Evolutionary conservation across 495 filamentous ascomycete species (phyloP), one percentile per base, ranked within the genome.

Genomic region (Lasiosphaeriaceae sp.): DNA sequence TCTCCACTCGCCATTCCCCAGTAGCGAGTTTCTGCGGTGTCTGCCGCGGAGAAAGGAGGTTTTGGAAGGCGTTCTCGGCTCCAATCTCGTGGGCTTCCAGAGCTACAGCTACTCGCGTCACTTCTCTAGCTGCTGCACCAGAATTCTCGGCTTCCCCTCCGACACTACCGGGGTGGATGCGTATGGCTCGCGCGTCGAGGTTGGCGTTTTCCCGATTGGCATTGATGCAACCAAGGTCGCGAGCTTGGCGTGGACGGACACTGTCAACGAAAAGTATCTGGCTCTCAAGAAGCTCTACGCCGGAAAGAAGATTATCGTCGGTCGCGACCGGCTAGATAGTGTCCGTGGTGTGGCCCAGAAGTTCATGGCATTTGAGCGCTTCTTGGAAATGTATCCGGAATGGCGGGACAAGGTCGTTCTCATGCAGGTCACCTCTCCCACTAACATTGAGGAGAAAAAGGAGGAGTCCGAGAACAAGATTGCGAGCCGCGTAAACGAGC

Each of bases 41-140:
- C 79, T 96, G 41, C 87, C 89, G 11, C 84, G 89, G 59, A 77
- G 92, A 54, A 96, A 95, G 70, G 90, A 95, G 65, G 79, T 97
- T 1, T 76, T 97, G 11, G 88, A 90, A 59, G 92, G 92, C 24
- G 84, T 96, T 50, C 78, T 97, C 21, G 90, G 91, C 12, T 83
- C 92, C 39, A 96, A 96, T 66, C 85, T 96, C 79, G 79, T 97
- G 57, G 90, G 89, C 1, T 96, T 97, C 76, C 92, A 97, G 71
- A 92, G 90, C 3, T 90, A 88, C 72, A 92, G 90, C 64, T 96
- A 95, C 66, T 92, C 90, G 11, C 83, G 90, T 2, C 92, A 97
- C 67, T 97, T 97, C 62, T 83, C 87, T 11, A 96, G 90, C 31
- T 96, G 90, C 72, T 97, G 92, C 71, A 93, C 89, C 3, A 82